phyloP scores from a whole-genome alignment of 441 rosid species.

The Brassica balearica region DNA sequence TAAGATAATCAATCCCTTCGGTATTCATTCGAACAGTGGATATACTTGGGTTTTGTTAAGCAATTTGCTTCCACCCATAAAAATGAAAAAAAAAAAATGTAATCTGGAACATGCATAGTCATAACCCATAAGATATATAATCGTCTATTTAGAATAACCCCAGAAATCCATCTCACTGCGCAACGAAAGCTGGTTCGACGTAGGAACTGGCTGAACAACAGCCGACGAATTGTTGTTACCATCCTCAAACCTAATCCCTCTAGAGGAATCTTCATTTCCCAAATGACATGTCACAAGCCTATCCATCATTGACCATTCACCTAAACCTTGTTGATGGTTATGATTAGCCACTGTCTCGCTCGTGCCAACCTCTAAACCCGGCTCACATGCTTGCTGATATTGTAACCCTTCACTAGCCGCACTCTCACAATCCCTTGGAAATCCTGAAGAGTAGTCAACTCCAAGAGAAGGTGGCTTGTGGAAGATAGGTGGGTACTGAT shows the following conservation, averaged over 20 bases:
- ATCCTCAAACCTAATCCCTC: constrained; percentile 59
- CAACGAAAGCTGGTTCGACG: constrained; percentile 61
- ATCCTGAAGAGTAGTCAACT: constrained; percentile 53
- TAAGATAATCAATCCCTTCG: not conserved
- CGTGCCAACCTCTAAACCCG: constrained; percentile 60
- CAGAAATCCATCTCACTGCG: constrained; percentile 95
- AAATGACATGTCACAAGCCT: constrained; percentile 63
- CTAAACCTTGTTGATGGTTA: constrained; percentile 53
- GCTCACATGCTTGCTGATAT: constrained; percentile 59
- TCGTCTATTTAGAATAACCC: constrained; percentile 68
- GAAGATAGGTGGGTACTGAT: constrained; percentile 57
- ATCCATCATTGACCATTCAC: constrained; percentile 80
- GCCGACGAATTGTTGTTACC: constrained; percentile 46
- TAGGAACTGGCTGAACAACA: constrained; percentile 43
- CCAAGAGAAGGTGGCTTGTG: constrained; percentile 41
- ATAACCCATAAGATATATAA: constrained; percentile 16
- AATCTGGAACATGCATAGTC: constrained; percentile 12
- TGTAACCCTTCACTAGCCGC: constrained; percentile 64
- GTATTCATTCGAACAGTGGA: not conserved
- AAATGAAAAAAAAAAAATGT: constrained; percentile 33
- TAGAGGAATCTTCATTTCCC: constrained; percentile 63
- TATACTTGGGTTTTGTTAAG: not conserved
- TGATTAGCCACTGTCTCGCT: constrained; percentile 46
- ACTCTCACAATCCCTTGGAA: constrained; percentile 69
- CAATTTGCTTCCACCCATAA: constrained; percentile 10